Evolutionary conservation across 495 filamentous ascomycete species (phyloP).

Genomic region (Lichenothelia convexa): DNA sequence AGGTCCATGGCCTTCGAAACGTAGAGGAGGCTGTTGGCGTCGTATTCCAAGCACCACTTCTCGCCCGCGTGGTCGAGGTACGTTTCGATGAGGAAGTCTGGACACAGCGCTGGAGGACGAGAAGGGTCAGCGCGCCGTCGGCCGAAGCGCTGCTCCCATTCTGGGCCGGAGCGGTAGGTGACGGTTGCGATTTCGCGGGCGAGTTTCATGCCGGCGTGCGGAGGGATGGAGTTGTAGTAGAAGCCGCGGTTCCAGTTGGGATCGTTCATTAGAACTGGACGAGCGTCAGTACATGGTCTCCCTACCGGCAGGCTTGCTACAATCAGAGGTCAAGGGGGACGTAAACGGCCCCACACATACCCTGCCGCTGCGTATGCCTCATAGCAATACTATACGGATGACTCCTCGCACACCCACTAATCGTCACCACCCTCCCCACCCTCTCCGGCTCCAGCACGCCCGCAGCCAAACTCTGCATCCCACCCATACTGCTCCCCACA

Average conservation of each 20-base stretch:
- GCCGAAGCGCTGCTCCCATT: slow-evolving; percentile 95
- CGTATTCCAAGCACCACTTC: slow-evolving; percentile 97
- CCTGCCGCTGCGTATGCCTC: slow-evolving; percentile 92
- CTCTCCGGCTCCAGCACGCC: slow-evolving; percentile 73
- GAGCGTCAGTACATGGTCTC: background rate
- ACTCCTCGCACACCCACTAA: slow-evolving; percentile 84
- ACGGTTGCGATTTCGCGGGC: slow-evolving; percentile 95
- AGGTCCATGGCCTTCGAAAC: slow-evolving; percentile 98
- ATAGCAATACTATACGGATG: slow-evolving; percentile 98
- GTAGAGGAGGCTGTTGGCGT: slow-evolving; percentile 90
- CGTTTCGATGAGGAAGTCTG: slow-evolving; percentile 95
- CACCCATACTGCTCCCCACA: slow-evolving; percentile 93
- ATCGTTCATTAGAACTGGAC: slow-evolving; percentile 81
- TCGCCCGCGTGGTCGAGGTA: slow-evolving; percentile 97
- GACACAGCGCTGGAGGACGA: slow-evolving; percentile 77
- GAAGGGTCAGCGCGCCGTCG: slow-evolving; percentile 69
- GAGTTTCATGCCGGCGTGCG: slow-evolving; percentile 93
- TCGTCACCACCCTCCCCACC: slow-evolving; percentile 66
- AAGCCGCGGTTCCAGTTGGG: slow-evolving; percentile 94
- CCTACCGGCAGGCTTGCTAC: no score
- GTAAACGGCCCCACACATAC: slow-evolving; percentile 5
- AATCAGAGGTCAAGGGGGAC: background rate
- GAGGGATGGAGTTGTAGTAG: slow-evolving; percentile 79
- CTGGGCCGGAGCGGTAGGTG: slow-evolving; percentile 88
- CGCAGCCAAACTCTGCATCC: slow-evolving; percentile 89